phyloP scores from a whole-genome alignment of 2,329 filamentous ascomycete species.

The Clarireedia paspali region DNA sequence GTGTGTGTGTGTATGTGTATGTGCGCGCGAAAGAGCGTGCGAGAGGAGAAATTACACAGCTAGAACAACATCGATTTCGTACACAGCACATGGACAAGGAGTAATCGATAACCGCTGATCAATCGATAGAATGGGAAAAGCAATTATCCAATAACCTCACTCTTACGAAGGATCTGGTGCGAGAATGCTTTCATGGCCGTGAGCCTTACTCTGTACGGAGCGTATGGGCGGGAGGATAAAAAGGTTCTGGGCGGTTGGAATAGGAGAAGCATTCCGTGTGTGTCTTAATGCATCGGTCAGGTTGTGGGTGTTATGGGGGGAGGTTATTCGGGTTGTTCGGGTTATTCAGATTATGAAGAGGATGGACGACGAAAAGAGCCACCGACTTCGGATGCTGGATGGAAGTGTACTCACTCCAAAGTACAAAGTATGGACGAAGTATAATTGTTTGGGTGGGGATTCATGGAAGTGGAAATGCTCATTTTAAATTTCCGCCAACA shows the following conservation, averaged over 20 bases:
- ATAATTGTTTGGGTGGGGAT: background rate
- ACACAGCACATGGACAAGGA: background rate
- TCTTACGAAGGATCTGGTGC: background rate
- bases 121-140: background rate
- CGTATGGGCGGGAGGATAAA: background rate
- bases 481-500: slow-evolving; percentile 6
- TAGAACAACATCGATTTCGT: background rate
- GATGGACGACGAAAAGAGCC: too few species aligned
- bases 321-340: too few species aligned
- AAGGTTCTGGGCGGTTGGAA: background rate
- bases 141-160: background rate
- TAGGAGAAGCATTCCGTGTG: too few species aligned
- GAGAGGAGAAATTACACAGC: too few species aligned
- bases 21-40: too few species aligned
- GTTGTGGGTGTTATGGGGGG: too few species aligned
- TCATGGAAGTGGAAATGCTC: background rate
- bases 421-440: too few species aligned
- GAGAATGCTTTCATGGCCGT: background rate
- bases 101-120: background rate
- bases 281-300: too few species aligned
- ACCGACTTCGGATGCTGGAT: background rate
- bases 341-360: too few species aligned
- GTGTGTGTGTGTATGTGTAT: too few species aligned
- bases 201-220: background rate
- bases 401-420: background rate